These are phyloP conservation scores for Populus davidiana DNA, from an alignment of 345 rosid genomes.

Conservation along the genomic window DNA sequence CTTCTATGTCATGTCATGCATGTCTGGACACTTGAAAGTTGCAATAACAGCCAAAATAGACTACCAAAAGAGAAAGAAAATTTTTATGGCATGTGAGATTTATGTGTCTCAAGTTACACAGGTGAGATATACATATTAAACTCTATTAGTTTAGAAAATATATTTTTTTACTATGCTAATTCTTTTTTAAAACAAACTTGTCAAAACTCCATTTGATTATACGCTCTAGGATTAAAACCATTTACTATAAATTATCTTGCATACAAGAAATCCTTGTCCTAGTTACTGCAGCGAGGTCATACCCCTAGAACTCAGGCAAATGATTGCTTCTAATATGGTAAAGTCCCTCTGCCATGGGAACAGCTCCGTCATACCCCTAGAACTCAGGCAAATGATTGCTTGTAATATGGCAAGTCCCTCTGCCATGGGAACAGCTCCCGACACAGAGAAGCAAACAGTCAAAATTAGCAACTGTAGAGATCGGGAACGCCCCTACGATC, in stretches of 20 bases:
- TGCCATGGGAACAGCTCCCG: conserved; percentile 8
- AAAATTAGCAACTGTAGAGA: conserved; percentile 21
- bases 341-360: too few species aligned
- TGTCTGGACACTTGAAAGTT: too few species aligned
- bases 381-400: neutral
- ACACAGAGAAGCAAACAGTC: conserved; percentile 16
- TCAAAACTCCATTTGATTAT: neutral
- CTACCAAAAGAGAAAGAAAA: too few species aligned
- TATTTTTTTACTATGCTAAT: too few species aligned
- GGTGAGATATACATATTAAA: too few species aligned
- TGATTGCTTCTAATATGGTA: neutral
- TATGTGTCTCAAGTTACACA: too few species aligned
- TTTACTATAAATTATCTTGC: neutral
- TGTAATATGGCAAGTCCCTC: neutral
- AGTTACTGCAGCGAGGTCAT: neutral
- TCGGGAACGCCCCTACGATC: neutral
- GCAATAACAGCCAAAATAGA: too few species aligned
- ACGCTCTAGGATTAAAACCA: neutral
- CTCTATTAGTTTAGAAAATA: too few species aligned
- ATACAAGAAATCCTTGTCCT: neutral
- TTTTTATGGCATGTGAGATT: too few species aligned
- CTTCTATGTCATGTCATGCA: too few species aligned
- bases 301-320: neutral
- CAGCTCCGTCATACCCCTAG: neutral
- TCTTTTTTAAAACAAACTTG: too few species aligned